Evolutionary conservation across 768 basidiomycete species (phyloP).

Genomic region (Leccinum boreale): DNA sequence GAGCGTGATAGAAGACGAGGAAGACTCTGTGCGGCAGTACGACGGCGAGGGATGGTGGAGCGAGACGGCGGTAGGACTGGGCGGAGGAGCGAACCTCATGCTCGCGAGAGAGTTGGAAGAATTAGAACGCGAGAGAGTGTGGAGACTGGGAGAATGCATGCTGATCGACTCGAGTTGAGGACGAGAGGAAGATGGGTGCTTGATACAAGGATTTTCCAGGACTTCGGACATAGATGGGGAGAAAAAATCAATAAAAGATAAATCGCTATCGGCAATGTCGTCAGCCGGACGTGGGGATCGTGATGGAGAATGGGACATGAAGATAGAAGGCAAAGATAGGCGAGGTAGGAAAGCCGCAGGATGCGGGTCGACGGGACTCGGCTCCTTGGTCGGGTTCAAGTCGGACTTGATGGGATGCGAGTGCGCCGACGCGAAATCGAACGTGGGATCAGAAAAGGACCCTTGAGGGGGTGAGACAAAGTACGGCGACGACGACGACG

Average conservation of each 20-base stretch:
- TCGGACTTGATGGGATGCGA: conserved; percentile 28
- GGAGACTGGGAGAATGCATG: conserved; percentile 18
- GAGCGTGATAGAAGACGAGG: conserved; percentile 20
- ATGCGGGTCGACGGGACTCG: conserved; percentile 43
- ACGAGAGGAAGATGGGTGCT: conserved; percentile 11
- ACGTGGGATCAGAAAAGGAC: background rate
- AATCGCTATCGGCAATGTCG: conserved; percentile 30
- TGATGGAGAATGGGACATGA: conserved; percentile 18
- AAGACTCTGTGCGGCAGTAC: conserved; percentile 1
- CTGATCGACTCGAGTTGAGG: conserved; percentile 16
- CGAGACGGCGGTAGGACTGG: conserved; percentile 19
- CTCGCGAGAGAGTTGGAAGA: conserved; percentile 28
- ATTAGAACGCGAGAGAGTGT: conserved; percentile 15
- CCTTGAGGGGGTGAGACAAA: background rate
- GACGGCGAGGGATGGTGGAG: conserved; percentile 11
- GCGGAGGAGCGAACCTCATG: conserved; percentile 31
- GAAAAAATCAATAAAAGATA: conserved; percentile 48
- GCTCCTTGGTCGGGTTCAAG: conserved; percentile 27
- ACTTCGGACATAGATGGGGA: conserved; percentile 28
- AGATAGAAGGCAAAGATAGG: conserved; percentile 18
- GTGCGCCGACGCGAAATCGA: conserved; percentile 17
- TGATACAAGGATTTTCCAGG: background rate
- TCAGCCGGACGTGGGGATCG: conserved; percentile 19
- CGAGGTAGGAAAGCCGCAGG: conserved; percentile 27
- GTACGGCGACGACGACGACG: background rate